Evolutionary conservation across 148 eudicot species (phyloP).

Genomic region (Pharnaceum exiguum): DNA sequence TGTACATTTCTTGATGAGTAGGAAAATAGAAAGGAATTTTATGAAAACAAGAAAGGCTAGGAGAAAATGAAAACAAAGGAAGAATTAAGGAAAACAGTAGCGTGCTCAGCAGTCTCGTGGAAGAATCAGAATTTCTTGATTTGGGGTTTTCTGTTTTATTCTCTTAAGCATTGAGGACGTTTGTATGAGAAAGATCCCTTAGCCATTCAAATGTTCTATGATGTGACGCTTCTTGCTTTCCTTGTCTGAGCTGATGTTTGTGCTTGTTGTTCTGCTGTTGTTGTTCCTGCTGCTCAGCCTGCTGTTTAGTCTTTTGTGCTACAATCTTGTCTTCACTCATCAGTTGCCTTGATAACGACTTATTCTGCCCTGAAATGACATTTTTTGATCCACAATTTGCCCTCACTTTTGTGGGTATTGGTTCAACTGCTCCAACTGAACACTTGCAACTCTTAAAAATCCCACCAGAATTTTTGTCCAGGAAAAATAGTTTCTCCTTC

Average conservation of each 20-base stretch:
- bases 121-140: constrained; percentile 15
- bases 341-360: background rate
- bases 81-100: constrained; percentile 3
- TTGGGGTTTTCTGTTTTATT: background rate
- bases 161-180: constrained; percentile 21
- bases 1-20: constrained; percentile 2
- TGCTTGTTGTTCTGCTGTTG: background rate
- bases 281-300: background rate
- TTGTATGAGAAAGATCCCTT: constrained; percentile 65
- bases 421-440: constrained; percentile 43
- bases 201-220: constrained; percentile 91
- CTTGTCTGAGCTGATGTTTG: constrained; percentile 11
- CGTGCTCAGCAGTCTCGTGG: constrained; percentile 8
- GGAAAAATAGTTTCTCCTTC: background rate
- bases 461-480: constrained; percentile 21
- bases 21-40: background rate
- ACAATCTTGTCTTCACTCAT: constrained; percentile 21
- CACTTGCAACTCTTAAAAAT: constrained; percentile 51
- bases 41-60: background rate
- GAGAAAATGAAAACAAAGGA: too few relatives aligned
- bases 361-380: constrained; percentile 1
- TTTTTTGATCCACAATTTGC: background rate
- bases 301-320: constrained; percentile 17
- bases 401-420: constrained; percentile 20
- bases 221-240: constrained; percentile 51